Evolutionary conservation across 306 rosid genomes (phyloP), one percentile per base, ranked within the genome.

Genomic region (Potentilla sterilis): DNA sequence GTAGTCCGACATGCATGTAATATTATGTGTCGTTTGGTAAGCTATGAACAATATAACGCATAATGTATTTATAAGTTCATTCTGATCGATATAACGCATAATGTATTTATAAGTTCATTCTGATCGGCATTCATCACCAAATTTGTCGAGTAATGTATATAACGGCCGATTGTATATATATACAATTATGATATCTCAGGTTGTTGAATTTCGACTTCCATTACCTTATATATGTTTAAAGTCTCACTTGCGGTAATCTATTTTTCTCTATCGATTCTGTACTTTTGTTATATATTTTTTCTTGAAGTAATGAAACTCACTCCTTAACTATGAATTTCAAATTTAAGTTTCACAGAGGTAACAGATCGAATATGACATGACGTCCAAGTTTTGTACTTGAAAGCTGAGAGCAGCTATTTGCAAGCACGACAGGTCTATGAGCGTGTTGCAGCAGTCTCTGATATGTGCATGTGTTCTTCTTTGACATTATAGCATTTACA

Each of bases 401-500:
- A 37, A 1, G 40, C 40, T 2, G 43, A 35, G 12, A 34, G 43
- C 43, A 35, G 12, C 19, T 12, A 12, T 9, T 72, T 13, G 13
- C 75, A 38, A 38, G 22, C 57, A 11, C 0, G 24, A 37, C 69
- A 22, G 43, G 43, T 24, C 42, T 7, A 48, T 28, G 59, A 41
- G 54, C 54, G 24, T 73, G 52, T 16, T 43, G 15, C 41, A 55
- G 77, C 18, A 59, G 69, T 59, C 21, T 73, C 28, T 57, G 41
- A 58, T 22, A 24, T 28, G 19, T 12, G 19, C 44, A 24, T 43
- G 11, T 2, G 55, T 42, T 28, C 77, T 61, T 44, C 48, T 58
- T 73, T 58, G 77, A 73, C 77, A 73, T 9, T 73, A 42, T 43
- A 73, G 57, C 76, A 55, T 69, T 41, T 57, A 57, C 52, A 57